Evolutionary conservation across 306 rosid genomes (phyloP).

Genomic region (Rosa lucieae): DNA sequence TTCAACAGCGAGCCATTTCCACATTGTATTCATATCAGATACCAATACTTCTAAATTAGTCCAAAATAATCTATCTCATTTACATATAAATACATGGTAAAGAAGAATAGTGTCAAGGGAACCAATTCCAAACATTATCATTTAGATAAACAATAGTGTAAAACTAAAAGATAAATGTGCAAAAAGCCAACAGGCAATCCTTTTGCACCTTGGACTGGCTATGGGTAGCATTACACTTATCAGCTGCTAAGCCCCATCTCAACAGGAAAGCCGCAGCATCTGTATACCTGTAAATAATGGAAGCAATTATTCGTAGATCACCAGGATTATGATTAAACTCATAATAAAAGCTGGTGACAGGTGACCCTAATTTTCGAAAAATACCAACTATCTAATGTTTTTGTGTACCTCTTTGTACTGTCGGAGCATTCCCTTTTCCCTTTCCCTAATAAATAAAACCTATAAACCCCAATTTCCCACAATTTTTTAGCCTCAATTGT

Average conservation of each 20-base stretch:
- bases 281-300: constrained; percentile 53
- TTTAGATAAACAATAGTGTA: not conserved
- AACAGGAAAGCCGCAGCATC: constrained; percentile 80
- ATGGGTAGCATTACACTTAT: constrained; percentile 82
- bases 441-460: not conserved
- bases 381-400: not conserved
- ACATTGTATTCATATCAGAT: not conserved
- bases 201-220: constrained; percentile 83
- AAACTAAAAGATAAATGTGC: not conserved
- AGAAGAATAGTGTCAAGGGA: not conserved
- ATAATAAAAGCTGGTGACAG: not conserved
- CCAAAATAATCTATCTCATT: not conserved
- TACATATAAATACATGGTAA: not conserved
- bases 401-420: not conserved
- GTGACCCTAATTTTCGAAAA: not conserved
- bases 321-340: not conserved
- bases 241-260: constrained; percentile 87
- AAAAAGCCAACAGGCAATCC: not conserved
- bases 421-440: not conserved
- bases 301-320: constrained; percentile 18
- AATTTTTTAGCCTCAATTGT: not conserved
- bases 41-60: not conserved
- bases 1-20: not conserved
- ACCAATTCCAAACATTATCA: not conserved
- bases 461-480: not conserved